phyloP scores from a whole-genome alignment of 2,329 filamentous ascomycete genomes.

The Domatiomyces catenatus region DNA sequence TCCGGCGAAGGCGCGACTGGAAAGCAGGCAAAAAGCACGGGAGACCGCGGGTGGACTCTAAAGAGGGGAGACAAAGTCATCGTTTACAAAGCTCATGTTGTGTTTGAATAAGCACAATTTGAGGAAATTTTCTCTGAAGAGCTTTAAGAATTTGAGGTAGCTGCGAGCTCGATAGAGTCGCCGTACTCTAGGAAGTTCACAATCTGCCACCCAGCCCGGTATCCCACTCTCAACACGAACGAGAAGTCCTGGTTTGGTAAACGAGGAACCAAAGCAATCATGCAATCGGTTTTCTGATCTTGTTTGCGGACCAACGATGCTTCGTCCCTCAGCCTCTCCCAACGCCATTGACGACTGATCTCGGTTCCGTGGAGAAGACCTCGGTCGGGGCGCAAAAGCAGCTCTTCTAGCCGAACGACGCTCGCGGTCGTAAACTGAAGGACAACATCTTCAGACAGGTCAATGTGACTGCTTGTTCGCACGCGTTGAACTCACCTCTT shows the following conservation, averaged over 20 bases:
- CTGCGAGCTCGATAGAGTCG: neutral
- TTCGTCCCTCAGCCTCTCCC: neutral
- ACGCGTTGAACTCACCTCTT: no score
- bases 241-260: neutral
- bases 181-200: neutral
- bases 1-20: no score
- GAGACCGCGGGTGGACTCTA: no score
- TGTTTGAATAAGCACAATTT: no score
- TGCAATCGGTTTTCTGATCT: neutral
- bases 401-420: neutral
- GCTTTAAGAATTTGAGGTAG: no score
- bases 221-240: neutral
- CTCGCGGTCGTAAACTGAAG: neutral
- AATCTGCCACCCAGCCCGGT: neutral
- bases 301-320: neutral
- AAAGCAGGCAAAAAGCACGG: no score
- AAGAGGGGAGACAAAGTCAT: no score
- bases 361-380: neutral
- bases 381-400: neutral
- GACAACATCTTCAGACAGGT: neutral
- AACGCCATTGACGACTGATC: neutral
- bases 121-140: no score
- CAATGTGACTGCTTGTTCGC: no score
- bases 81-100: no score
- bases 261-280: neutral